Base-by-base conservation (phyloP, 75 land plant species). In the Larix kaempferi region DNA sequence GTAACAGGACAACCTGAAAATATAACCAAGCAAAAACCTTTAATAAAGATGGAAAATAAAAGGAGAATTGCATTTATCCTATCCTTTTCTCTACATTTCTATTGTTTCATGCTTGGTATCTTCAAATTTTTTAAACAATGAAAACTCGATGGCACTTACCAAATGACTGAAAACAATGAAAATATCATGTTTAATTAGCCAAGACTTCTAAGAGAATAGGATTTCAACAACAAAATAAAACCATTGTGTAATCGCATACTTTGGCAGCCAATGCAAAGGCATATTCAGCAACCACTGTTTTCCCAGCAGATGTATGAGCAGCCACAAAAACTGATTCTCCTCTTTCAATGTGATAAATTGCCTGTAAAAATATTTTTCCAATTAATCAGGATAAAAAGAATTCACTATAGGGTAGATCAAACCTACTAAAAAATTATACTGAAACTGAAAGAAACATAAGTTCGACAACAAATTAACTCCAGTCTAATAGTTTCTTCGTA, bases 261-360 rank as follows among this genome's bases (percentile, higher is more conserved):
- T 93, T 98, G 52, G 96, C 78, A 62, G 98, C 93, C 76, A 98
- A 87, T 67, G 99, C 98, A 85, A 98, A 98, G 64, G 99, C 99
- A 89, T 98, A 98, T 73, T 98, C 99, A 61, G 99, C 99, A 83
- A 98, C 96, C 76, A 98, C 99, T 21, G 99, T 98, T 83, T 98
- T 98, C 29, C 99, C 99, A 78, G 99, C 99, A 15, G 99, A 98
- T 56, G 99, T 98, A 85, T 98, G 99, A 59, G 99, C 99, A 69
- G 99, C 99, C 26, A 98, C 99, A 91, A 98, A 98, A 72, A 98
- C 99, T 71, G 99, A 98, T 27, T 95, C 98, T 16, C 95, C 95
- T 63, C 79, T 88, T 79, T 98, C 99, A 83, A 98, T 87, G 82
- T 95, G 87, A 82, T 89, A 95, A 27, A 98, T 91, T 21, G 99